Evolutionary conservation across 192 early-diverging fungal species (phyloP).

Genomic region (Podila epicladia): DNA sequence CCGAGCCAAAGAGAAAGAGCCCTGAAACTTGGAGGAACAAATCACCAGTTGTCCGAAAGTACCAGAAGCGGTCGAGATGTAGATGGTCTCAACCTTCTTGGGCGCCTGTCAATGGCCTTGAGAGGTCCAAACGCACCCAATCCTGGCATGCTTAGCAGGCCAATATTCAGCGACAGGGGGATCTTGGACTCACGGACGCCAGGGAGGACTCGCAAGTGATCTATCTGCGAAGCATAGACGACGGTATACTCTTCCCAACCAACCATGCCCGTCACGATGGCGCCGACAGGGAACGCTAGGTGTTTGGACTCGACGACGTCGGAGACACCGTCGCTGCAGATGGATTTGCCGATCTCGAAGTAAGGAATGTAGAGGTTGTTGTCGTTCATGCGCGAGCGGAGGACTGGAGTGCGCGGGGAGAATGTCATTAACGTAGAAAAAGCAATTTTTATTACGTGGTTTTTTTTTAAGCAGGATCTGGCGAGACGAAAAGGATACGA

Average conservation of each 20-base stretch:
- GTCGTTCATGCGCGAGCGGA: constrained; percentile 64
- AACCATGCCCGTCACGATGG: constrained; percentile 61
- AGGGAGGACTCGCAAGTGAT: constrained; percentile 43
- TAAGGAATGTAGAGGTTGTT: constrained; percentile 49
- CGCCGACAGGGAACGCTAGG: constrained; percentile 63
- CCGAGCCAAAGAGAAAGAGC: constrained; percentile 80
- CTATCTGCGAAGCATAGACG: constrained; percentile 43
- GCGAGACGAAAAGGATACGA: constrained; percentile 69
- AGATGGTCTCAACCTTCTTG: constrained; percentile 87
- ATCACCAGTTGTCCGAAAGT: constrained; percentile 77
- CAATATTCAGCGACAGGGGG: constrained; percentile 66
- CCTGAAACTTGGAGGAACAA: constrained; percentile 79
- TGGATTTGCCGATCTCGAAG: constrained; percentile 67
- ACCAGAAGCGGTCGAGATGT: constrained; percentile 83
- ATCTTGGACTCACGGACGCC: constrained; percentile 50
- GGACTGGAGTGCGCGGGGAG: constrained; percentile 1
- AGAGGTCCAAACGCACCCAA: constrained; percentile 52
- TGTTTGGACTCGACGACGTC: constrained; percentile 72
- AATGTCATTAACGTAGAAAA: background rate
- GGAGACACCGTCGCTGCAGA: constrained; percentile 67
- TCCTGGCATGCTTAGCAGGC: constrained; percentile 82
- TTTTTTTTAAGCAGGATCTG: constrained; percentile 83
- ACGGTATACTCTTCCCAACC: constrained; percentile 68
- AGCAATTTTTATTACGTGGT: background rate
- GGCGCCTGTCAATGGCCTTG: constrained; percentile 71